Percentiles rank a stretch among this genome's conserved stretches.
Evolutionary conservation across 768 basidiomycete genomes (phyloP).

Genomic region (Pleurotus giganteus): DNA sequence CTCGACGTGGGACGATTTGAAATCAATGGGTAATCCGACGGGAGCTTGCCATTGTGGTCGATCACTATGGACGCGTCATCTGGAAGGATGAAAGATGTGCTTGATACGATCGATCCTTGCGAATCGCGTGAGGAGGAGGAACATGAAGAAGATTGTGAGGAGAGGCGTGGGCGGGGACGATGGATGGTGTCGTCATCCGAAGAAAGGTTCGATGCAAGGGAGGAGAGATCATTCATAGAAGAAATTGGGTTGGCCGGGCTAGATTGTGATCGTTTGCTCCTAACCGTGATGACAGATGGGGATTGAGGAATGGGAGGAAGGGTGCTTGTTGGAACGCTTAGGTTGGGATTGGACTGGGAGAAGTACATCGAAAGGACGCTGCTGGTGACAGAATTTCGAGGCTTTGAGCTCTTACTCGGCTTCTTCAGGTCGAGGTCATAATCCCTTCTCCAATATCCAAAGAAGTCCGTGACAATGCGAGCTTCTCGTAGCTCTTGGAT

Average conservation of each 20-base stretch:
- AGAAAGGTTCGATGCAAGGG: slow-evolving; percentile 1
- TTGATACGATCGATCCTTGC: slow-evolving; percentile 15
- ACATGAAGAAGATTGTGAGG: slow-evolving; percentile 5
- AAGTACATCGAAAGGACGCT: slow-evolving; percentile 63
- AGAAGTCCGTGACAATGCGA: slow-evolving; percentile 67
- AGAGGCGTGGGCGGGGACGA: slow-evolving; percentile 7
- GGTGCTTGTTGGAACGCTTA: not conserved
- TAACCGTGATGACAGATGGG: not conserved
- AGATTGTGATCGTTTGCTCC: slow-evolving; percentile 5
- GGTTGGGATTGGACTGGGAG: slow-evolving; percentile 36
- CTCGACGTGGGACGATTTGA: slow-evolving; percentile 1
- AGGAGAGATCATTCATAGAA: not conserved
- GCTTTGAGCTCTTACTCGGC: slow-evolving; percentile 17
- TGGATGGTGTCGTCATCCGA: not conserved
- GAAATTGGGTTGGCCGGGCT: slow-evolving; percentile 10
- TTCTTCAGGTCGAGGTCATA: slow-evolving; percentile 53
- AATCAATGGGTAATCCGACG: slow-evolving; percentile 1
- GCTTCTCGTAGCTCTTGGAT: slow-evolving; percentile 62
- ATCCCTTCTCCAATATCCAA: slow-evolving; percentile 76
- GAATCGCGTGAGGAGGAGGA: slow-evolving; percentile 27
- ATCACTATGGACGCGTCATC: slow-evolving; percentile 43
- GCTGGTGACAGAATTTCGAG: slow-evolving; percentile 45
- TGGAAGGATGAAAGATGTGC: slow-evolving; percentile 30
- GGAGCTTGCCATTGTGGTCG: slow-evolving; percentile 31
- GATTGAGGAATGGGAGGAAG: not conserved